phyloP scores from a whole-genome alignment of 305 asterid species.

The Lippia alba region DNA sequence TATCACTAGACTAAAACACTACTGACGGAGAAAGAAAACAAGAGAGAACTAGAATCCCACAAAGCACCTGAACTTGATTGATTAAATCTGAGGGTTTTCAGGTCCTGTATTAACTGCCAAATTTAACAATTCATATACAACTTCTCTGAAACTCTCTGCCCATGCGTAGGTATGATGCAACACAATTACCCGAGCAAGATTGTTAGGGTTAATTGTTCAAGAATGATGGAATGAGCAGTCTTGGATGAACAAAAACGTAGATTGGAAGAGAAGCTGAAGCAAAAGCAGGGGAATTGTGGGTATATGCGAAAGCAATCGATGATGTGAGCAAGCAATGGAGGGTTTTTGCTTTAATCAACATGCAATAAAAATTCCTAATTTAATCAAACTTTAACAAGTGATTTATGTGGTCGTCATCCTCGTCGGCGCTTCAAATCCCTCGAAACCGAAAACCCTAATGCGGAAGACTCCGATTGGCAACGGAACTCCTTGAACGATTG shows the following conservation, averaged over 20 bases:
- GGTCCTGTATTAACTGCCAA: conserved; percentile 32
- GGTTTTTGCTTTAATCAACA: conserved; percentile 5
- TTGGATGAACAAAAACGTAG: conserved; percentile 20
- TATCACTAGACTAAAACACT: background rate
- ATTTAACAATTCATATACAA: conserved; percentile 16
- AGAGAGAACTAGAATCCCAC: background rate
- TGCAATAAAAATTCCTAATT: background rate
- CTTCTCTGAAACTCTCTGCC: background rate
- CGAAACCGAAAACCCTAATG: too few relatives aligned
- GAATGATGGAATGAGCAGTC: background rate
- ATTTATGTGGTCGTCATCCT: too few relatives aligned
- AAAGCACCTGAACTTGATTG: conserved; percentile 9
- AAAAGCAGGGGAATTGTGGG: conserved; percentile 12
- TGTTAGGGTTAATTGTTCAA: background rate
- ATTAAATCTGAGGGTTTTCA: conserved; percentile 38
- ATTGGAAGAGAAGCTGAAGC: conserved; percentile 32
- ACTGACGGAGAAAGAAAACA: background rate
- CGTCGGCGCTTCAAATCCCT: too few relatives aligned
- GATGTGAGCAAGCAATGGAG: background rate
- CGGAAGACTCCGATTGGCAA: too few relatives aligned
- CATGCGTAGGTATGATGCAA: background rate
- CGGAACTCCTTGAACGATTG: too few relatives aligned
- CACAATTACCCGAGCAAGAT: background rate
- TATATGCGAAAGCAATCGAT: conserved; percentile 6
- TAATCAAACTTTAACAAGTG: too few relatives aligned